Evolutionary conservation across 2,329 filamentous ascomycete species (phyloP).

Genomic region (Talaromyces sp.): DNA sequence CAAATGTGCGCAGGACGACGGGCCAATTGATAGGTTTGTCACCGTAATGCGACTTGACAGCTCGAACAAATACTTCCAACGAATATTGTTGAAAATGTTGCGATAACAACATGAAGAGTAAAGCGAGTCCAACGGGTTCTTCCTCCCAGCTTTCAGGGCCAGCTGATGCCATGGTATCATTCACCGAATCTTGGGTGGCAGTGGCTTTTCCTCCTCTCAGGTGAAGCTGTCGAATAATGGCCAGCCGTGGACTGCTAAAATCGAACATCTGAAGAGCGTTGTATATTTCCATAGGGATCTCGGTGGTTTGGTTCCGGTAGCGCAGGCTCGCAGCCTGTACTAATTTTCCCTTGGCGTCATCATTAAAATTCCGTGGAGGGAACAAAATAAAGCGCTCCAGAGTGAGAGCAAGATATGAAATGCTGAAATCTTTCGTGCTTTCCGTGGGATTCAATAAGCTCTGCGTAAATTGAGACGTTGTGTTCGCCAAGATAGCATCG

Average conservation of each 20-base stretch:
- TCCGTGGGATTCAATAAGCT: conserved; percentile 64
- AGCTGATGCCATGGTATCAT: conserved; percentile 53
- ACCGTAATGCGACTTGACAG: conserved; percentile 51
- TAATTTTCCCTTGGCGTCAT: conserved; percentile 64
- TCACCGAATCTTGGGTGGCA: conserved; percentile 65
- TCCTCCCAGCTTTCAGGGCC: conserved; percentile 66
- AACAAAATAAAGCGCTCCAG: conserved; percentile 84
- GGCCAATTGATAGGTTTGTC: conserved; percentile 59
- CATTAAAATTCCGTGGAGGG: conserved; percentile 79
- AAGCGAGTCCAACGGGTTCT: conserved; percentile 73
- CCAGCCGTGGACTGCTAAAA: conserved; percentile 36
- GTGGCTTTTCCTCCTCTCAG: conserved; percentile 71
- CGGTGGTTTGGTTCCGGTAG: conserved; percentile 57
- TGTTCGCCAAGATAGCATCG: conserved; percentile 81
- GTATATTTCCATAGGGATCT: conserved; percentile 40
- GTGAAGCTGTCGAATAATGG: conserved; percentile 63
- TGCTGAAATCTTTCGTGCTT: conserved; percentile 61
- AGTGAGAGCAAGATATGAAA: conserved; percentile 70
- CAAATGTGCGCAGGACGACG: conserved; percentile 72
- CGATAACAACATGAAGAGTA: conserved; percentile 66
- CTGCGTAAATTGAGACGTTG: conserved; percentile 71
- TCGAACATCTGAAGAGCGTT: conserved; percentile 43
- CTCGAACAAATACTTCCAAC: conserved; percentile 62
- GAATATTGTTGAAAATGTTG: conserved; percentile 61
- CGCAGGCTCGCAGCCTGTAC: conserved; percentile 62